These are phyloP conservation scores for Cadophora sp. DNA, from an alignment of 2,329 filamentous ascomycete genomes.

Conservation along the genomic window DNA sequence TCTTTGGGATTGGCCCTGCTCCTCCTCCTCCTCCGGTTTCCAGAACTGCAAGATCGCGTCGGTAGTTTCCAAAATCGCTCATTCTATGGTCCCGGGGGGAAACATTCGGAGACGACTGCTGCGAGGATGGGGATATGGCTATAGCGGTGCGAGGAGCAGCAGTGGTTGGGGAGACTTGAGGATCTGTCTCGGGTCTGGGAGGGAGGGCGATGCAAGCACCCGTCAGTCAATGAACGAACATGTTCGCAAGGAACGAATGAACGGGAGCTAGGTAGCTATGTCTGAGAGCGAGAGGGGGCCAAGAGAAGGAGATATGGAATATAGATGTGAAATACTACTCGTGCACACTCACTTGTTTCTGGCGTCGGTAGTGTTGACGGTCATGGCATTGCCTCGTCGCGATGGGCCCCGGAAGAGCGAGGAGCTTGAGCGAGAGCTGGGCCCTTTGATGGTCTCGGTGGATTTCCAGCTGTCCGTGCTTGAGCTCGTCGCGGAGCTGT, in stretches of 20 bases:
- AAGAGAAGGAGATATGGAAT: not conserved
- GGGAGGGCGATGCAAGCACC: constrained; percentile 41
- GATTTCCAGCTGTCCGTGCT: constrained; percentile 72
- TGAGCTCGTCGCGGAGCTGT: constrained; percentile 69
- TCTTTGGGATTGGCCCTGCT: constrained; percentile 59
- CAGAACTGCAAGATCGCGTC: constrained; percentile 73
- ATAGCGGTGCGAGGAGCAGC: constrained; percentile 37
- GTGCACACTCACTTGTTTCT: constrained; percentile 45
- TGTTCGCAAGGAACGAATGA: constrained; percentile 35
- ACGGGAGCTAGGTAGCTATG: too few species aligned
- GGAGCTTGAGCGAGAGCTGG: constrained; percentile 44
- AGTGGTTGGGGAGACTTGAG: constrained; percentile 45
- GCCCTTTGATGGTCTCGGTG: constrained; percentile 63
- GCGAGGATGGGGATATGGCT: constrained; percentile 37
- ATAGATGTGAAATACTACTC: not conserved
- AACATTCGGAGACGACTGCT: constrained; percentile 43
- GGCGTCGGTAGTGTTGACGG: constrained; percentile 65
- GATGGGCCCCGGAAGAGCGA: constrained; percentile 43
- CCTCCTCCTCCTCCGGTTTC: constrained; percentile 64
- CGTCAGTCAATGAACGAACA: constrained; percentile 45
- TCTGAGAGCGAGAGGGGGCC: not conserved
- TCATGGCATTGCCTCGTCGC: constrained; percentile 48
- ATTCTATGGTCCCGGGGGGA: constrained; percentile 46
- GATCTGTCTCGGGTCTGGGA: constrained; percentile 44
- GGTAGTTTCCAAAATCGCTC: constrained; percentile 70